phyloP scores from a whole-genome alignment of 2,329 filamentous ascomycete genomes.

The Stagonosporopsis cucurbitacearum region DNA sequence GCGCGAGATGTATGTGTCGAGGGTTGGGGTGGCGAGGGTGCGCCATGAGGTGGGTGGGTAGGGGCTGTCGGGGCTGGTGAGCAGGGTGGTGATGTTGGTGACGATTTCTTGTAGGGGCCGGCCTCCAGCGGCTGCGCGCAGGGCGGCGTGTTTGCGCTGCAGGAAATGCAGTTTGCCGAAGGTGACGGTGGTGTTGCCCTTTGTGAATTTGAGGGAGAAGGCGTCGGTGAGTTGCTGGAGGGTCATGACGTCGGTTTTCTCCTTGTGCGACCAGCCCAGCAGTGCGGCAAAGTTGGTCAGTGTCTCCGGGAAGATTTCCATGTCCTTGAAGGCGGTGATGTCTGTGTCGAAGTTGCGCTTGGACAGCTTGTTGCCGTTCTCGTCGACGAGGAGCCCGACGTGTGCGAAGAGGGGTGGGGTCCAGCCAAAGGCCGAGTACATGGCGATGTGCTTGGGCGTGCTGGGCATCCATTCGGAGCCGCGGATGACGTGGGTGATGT shows the following conservation, averaged over 20 bases:
- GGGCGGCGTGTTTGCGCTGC: conserved; percentile 71
- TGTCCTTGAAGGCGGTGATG: conserved; percentile 62
- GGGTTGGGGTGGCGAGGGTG: conserved; percentile 26
- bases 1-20: conserved; percentile 57
- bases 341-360: conserved; percentile 79
- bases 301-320: conserved; percentile 67
- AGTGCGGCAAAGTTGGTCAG: conserved; percentile 84
- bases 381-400: conserved; percentile 57
- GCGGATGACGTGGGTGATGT: conserved; percentile 93
- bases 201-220: conserved; percentile 88
- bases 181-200: conserved; percentile 84
- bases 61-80: conserved; percentile 37
- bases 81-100: conserved; percentile 35
- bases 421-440: conserved; percentile 60
- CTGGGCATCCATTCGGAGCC: conserved; percentile 97
- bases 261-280: conserved; percentile 78
- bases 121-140: conserved; percentile 55
- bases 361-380: conserved; percentile 64
- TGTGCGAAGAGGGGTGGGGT: conserved; percentile 57
- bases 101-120: conserved; percentile 49
- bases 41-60: conserved; percentile 32
- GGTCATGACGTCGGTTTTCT: conserved; percentile 72
- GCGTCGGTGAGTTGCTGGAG: conserved; percentile 73
- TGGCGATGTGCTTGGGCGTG: conserved; percentile 76
- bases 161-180: conserved; percentile 81